phyloP scores from a whole-genome alignment of 225 moss, liverwort and hornwort species.

The Polytrichum commune region DNA sequence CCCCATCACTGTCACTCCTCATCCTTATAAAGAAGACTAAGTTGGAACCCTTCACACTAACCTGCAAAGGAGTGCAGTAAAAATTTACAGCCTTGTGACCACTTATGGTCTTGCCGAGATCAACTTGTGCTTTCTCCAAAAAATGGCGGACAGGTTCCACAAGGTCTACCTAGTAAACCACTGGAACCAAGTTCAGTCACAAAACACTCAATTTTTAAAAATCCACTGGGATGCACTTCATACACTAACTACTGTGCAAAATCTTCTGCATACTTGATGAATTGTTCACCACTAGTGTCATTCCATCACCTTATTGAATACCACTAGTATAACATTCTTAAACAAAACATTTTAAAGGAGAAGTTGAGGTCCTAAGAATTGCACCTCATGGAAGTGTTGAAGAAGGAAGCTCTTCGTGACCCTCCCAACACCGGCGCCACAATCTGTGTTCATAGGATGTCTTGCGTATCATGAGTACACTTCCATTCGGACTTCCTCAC shows the following conservation, averaged over 20 bases:
- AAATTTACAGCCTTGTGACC: conserved; percentile 69
- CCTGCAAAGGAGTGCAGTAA: conserved; percentile 79
- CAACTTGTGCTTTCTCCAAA: conserved; percentile 66
- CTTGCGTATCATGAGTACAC: conserved; percentile 1
- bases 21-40: no score
- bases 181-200: conserved; percentile 55
- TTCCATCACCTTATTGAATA: no score
- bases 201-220: conserved; percentile 7
- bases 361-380: no score
- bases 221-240: neutral
- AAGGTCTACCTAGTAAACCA: conserved; percentile 81
- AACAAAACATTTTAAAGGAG: no score
- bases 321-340: no score
- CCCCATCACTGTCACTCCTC: no score
- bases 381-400: conserved; percentile 80
- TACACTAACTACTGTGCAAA: no score
- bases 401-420: conserved; percentile 87
- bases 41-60: conserved; percentile 6
- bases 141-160: conserved; percentile 92
- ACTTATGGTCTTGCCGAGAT: conserved; percentile 43
- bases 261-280: no score
- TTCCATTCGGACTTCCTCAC: neutral
- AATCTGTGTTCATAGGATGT: conserved; percentile 52
- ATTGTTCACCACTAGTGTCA: no score
- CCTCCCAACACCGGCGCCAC: conserved; percentile 96